These are phyloP conservation scores for Gaillardinia entomophila DNA, from an alignment of 805 yeast genomes.

Conservation along the genomic window DNA sequence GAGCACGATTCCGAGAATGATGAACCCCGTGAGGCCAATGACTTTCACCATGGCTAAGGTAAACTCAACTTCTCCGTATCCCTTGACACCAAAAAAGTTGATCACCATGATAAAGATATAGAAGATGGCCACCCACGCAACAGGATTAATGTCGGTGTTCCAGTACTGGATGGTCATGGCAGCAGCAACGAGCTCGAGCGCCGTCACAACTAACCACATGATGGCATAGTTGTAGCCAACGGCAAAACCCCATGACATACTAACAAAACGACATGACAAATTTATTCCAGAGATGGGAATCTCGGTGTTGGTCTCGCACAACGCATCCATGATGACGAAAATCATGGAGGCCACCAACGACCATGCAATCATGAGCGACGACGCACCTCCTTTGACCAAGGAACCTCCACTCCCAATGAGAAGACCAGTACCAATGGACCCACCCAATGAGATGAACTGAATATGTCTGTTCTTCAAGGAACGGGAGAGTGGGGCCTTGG, in stretches of 20 bases:
- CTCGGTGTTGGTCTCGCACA: constrained; percentile 7
- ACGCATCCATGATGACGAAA: constrained; percentile 11
- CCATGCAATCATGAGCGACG: constrained; percentile 12
- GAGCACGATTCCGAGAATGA: constrained; percentile 28
- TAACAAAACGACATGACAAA: constrained; percentile 15
- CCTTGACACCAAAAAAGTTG: constrained; percentile 31
- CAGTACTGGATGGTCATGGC: constrained; percentile 31
- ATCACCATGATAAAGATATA: constrained; percentile 22
- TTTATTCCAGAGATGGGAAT: background rate
- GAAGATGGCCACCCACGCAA: constrained; percentile 32
- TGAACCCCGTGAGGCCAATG: constrained; percentile 31
- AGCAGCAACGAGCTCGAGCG: constrained; percentile 34
- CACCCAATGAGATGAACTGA: constrained; percentile 25
- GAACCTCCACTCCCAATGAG: constrained; percentile 14
- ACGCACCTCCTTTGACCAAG: constrained; percentile 12
- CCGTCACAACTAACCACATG: constrained; percentile 33
- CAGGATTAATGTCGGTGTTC: constrained; percentile 29
- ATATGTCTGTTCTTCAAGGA: constrained; percentile 17
- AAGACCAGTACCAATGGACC: constrained; percentile 22
- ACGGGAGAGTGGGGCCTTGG: constrained; percentile 17
- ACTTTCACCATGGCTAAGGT: constrained; percentile 25
- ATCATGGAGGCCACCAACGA: constrained; percentile 11
- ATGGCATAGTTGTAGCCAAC: constrained; percentile 35
- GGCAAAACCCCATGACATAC: constrained; percentile 36
- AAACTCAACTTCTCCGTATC: constrained; percentile 34